Evolutionary conservation across 148 eudicot species (phyloP), one percentile per base, ranked within the genome.

Genomic region (Persicaria tinctoria): DNA sequence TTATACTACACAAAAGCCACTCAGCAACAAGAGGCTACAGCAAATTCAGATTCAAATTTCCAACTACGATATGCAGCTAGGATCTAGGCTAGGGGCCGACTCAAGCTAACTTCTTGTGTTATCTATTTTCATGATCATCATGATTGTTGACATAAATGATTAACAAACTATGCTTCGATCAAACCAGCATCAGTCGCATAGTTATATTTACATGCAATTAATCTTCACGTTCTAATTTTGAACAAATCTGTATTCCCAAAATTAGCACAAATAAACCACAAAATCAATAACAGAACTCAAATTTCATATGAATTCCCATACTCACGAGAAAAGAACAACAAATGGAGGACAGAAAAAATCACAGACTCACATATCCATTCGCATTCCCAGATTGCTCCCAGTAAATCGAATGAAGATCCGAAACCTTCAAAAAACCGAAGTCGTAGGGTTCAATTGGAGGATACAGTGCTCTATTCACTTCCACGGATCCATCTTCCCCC

Each of bases 331-430:
- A 60, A 27, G 7, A 55, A 23, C 44, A 1, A 60, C 18, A 57
- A 57, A 57, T 12, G 16, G 16, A 51, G 55, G 55, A 16, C 12
- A 16, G 23, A 51, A 12, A 51, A 51, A 4, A 51, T 51, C 14
- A 51, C 5, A 8, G 13, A 78, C 99, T 89, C 86, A 95, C 99
- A 85, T 89, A 86, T 54, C 99, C 99, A 83, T 81, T 73, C 8
- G 99, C 97, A 75, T 92, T 95, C 44, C 99, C 96, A 8, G 97
- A 95, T 78, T 95, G 93, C 89, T 95, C 99, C 93, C 97, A 95
- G 68, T 92, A 92, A 57, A 95, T 70, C 23, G 87, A 70, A 74
- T 95, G 99, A 81, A 90, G 74, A 75, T 92, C 91, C 14, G 99
- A 95, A 85, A 95, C 99, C 89, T 89, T 92, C 81, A 95, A 85